Base-by-base conservation (phyloP, 2,329 filamentous ascomycete species). In the Phialophora expanda region DNA sequence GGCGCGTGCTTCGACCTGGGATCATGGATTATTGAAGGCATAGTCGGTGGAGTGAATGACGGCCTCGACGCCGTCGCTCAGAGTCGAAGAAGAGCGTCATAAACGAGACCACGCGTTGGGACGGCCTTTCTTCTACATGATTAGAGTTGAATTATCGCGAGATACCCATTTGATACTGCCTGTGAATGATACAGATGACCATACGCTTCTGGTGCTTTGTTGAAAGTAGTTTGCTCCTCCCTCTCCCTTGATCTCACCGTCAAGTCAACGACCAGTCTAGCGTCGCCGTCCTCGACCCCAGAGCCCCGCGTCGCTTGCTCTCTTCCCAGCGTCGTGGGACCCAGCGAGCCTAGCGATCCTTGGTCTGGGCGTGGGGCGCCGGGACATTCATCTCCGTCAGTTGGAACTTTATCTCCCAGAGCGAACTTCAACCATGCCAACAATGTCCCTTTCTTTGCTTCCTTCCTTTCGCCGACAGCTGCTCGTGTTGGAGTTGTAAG, bases 401-500 rank as follows among this genome's bases (percentile, higher is more conserved):
- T 57, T 41, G 20, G 26, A 60, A 58, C 56, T 61, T 56, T 64
- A 56, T 32, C 48, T 12, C 56, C 50, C 61, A 63, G 54, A 64
- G 22, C 55, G 17, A 30, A 50, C 58, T 26, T 67, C 46, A 22
- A 59, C 59, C 46, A 65, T 17, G 51, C 50, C 56, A 68, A 53
- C 57, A 55, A 64, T 58, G 57, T 64, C 67, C 58, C 50, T 65
- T 59, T 62, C 44, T 61, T 61, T 66, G 53, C 61, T 71, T 30
- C 78, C 81, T 41, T 84, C 84, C 30, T 81, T 93, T 74, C 86
- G 89, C 74, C 88, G 85, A 77, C 90, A 95, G 77, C 89, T 93
- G 75, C 84, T 95, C 57, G 83, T 93, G 48, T 85, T 91, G 66
- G 92, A 95, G 80, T 95, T 94, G 91, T 95, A 82, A 71, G 89